Evolutionary conservation across 2,329 filamentous ascomycete genomes (phyloP), one percentile per base, ranked within the genome.

Genomic region (Hypomyces rosellus): DNA sequence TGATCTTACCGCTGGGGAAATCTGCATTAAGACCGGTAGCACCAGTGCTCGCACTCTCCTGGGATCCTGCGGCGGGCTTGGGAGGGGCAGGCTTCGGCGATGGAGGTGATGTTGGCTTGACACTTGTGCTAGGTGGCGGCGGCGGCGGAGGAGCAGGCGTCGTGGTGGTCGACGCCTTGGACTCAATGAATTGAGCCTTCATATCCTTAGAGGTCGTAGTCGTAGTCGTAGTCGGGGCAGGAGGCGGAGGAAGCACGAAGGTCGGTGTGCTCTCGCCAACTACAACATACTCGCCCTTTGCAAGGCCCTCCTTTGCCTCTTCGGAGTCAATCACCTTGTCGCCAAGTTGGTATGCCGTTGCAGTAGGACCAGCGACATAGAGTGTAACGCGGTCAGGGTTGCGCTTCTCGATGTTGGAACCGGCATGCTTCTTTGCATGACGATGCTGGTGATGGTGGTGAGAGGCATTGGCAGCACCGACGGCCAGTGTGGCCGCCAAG

Each of bases 1-100:
- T 69, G 49, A 95, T 61, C 59, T 82, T 69, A 53, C 88, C 88
- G 67, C 85, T 85, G 12, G 86, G 87, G 76, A 97, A 97, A 7
- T 83, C 72, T 14, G 72, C 70, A 57, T 82, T 74, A 49, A 92
- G 57, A 46, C 87, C 88, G 46, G 67, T 73, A 34, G 53, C 50
- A 56, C 53, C 56, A 55, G 55, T 53, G 22, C 49, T 48, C 50
- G 20, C 43, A 33, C 43, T 33, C 22, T 46, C 34, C 16, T 47
- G 44, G 37, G 50, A 13, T 41, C 39, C 48, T 22, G 57, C 43
- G 30, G 58, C 50, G 16, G 61, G 49, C 41, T 54, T 62, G 42
- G 69, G 48, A 22, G 55, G 45, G 33, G 58, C 50, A 18, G 61
- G 49, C 44, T 54, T 62, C 40, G 69, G 55, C 25, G 66, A 55